Base-by-base conservation (phyloP, 108 stramenopile genomes). In the Skeletonema potamos region DNA sequence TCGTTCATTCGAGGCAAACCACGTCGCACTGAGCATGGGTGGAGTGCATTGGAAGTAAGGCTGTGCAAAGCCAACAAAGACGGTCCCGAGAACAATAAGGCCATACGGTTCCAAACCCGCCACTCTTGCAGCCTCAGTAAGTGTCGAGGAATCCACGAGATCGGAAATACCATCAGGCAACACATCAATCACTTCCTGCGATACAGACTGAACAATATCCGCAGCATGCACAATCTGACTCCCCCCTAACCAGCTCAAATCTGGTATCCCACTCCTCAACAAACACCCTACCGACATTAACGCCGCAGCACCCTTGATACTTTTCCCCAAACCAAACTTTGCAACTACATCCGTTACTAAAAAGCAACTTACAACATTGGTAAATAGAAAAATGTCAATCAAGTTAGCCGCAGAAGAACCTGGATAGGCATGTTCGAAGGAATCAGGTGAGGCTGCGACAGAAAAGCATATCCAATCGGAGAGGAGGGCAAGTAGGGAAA, bases 41-140 rank as follows among this genome's bases (percentile, higher is more conserved):
- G 85, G 85, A 7, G 82, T 83, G 71, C 85, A 85, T 48, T 85
- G 85, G 58, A 85, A 85, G 46, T 83, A 85, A 0, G 85, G 85
- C 59, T 85, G 82, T 15, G 81, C 72, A 27, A 79, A 66, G 18
- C 85, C 85, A 27, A 85, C 85, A 33, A 85, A 29, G 10, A 83
- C 54, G 1, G 84, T 85, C 6, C 84, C 84, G 6, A 72, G n/a
- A 6, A 82, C 77, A 13, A 85, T 22, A 28, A 82, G 44, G 3
- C 72, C 27, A 58, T 85, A 85, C 1, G 84, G 77, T 24, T 82
- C 76, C 28, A 85, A 54, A 4, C 72, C 71, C 11, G 67, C 78
- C 1, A 32, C 41, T 4, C 78, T 44, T 2, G 66, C 63, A 2
- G 80, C 72, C 39, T 74, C 76, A 6, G 79, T 69, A 4, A 84